Evolutionary conservation across 257 asterid species (phyloP), one percentile per base, ranked within the genome.

Genomic region (Fraxinus quadrangulata): DNA sequence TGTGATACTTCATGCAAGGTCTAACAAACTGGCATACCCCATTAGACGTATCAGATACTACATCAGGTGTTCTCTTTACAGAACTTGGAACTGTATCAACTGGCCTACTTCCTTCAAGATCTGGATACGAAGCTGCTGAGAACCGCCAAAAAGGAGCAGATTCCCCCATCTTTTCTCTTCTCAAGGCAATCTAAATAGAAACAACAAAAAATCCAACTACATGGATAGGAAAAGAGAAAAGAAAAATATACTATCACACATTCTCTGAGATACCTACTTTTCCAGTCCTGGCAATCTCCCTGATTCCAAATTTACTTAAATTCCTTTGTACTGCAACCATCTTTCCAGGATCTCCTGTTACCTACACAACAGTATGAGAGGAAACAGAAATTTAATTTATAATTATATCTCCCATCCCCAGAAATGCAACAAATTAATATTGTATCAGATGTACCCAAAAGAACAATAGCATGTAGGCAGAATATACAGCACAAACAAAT

Each of bases 281-380:
- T 83, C 99, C 98, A 12, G 99, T 95, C 86, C 98, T 89, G 54
- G 96, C 99, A 81, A 93, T 89, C 87, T 95, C 99, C 84, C 86
- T 92, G 61, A 95, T 90, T 73, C 99, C 98, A 86, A 95, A 93
- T 84, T 93, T 95, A 80, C 96, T 85, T 59, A 95, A 90, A 83
- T 91, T 95, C 83, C 95, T 93, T 76, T 89, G 91, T 66, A 88
- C 92, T 17, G 98, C 98, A 82, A 91, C 97, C 88, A 93, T 87
- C 90, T 95, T 95, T 75, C 99, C 99, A 45, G 99, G 99, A 88
- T 95, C 99, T 79, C 99, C 99, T 49, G 99, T 95, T 56, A 95
- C 96, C 99, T 95, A 72, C 59, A 74, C 49, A 66, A 80, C 34
- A 78, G 26, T 61, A 39, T 11, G 13, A 68, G 40, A 85, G n/a